Percentiles rank a stretch among this genome's conserved stretches.
These are phyloP conservation scores for Taphrina wiesneri DNA, from an alignment of 1,139 yeast genomes.

Conservation along the genomic window DNA sequence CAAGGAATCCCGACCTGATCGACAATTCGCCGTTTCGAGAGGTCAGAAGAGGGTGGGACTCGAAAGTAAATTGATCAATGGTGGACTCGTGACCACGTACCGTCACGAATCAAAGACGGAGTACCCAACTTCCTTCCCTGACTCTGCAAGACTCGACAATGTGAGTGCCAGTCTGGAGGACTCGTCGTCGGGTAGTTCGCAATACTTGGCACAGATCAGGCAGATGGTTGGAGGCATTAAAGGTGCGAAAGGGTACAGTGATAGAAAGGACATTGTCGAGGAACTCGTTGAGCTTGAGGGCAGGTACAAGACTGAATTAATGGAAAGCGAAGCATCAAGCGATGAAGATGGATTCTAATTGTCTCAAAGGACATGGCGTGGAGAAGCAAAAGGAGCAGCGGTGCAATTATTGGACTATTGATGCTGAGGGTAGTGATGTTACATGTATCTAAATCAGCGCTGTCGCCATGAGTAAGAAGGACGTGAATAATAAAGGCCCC, in stretches of 20 bases:
- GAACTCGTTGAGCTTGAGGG: conserved; percentile 22
- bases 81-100: conserved; percentile 9
- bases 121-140: conserved; percentile 21
- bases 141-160: not conserved
- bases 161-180: not conserved
- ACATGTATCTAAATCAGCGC: not conserved
- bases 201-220: conserved; percentile 1
- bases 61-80: conserved; percentile 4
- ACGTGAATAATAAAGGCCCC: not conserved
- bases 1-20: not conserved
- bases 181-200: not conserved
- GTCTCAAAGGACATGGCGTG: not conserved
- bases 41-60: not conserved
- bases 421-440: not conserved
- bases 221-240: not conserved
- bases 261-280: conserved; percentile 16
- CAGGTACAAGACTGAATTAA: conserved; percentile 4
- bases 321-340: conserved; percentile 10
- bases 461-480: not conserved
- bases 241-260: conserved; percentile 18
- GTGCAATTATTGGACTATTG: not conserved
- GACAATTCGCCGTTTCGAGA: conserved; percentile 3
- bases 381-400: too few relatives aligned
- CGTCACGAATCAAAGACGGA: not conserved
- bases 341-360: conserved; percentile 19